phyloP scores from a whole-genome alignment of 345 rosid genomes.

The Moricandia moricandioides region DNA sequence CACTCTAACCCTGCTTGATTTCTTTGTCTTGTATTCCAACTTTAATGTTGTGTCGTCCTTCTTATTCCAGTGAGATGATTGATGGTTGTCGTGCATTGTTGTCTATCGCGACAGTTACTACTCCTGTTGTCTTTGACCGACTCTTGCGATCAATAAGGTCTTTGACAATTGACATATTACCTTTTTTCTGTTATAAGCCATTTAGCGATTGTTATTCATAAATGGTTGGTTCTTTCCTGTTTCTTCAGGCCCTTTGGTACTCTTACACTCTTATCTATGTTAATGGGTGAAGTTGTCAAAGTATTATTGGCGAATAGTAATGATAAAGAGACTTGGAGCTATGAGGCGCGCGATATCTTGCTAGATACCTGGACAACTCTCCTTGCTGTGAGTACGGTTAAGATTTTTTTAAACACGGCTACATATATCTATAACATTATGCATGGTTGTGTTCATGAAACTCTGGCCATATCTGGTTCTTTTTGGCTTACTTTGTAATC shows the following conservation, averaged over 20 bases:
- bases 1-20: slow-evolving; percentile 25
- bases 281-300: slow-evolving; percentile 93
- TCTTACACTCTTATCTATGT: slow-evolving; percentile 63
- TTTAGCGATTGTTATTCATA: slow-evolving; percentile 9
- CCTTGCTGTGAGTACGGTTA: slow-evolving; percentile 59
- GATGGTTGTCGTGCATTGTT: slow-evolving; percentile 97
- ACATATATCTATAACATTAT: slow-evolving; percentile 13
- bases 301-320: slow-evolving; percentile 55
- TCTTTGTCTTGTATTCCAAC: slow-evolving; percentile 25
- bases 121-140: slow-evolving; percentile 64
- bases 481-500: slow-evolving; percentile 12
- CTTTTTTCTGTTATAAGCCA: not conserved
- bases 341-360: slow-evolving; percentile 96
- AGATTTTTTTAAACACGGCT: slow-evolving; percentile 8
- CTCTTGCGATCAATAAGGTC: slow-evolving; percentile 85
- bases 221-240: slow-evolving; percentile 28
- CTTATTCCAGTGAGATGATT: slow-evolving; percentile 77
- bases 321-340: slow-evolving; percentile 90
- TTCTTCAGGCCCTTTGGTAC: slow-evolving; percentile 86
- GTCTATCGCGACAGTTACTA: slow-evolving; percentile 75
- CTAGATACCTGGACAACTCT: slow-evolving; percentile 90
- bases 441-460: slow-evolving; percentile 22
- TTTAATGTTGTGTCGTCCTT: slow-evolving; percentile 27
- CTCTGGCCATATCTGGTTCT: slow-evolving; percentile 22
- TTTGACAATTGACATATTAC: slow-evolving; percentile 19